Evolutionary conservation across 2,329 filamentous ascomycete species (phyloP).

Genomic region (Penicillium freii): DNA sequence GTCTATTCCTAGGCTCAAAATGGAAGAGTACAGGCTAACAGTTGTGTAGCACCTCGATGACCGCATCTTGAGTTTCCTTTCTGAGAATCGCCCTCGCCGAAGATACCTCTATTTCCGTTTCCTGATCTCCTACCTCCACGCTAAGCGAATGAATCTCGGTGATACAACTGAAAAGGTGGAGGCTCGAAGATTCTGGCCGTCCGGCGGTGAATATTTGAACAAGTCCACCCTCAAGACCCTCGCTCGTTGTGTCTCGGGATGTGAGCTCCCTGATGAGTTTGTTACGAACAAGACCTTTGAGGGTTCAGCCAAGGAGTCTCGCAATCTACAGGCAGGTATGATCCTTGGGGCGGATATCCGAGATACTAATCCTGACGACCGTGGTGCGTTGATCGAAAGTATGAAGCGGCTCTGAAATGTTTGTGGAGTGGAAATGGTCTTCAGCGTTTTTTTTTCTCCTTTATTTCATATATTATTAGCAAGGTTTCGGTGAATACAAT

Average conservation of each 20-base stretch:
- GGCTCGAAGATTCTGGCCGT: conserved; percentile 13
- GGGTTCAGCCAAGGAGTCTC: background rate
- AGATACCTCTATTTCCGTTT: conserved; percentile 25
- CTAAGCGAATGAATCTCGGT: background rate
- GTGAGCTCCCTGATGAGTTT: conserved; percentile 8
- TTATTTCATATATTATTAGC: too few species aligned
- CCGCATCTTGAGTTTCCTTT: conserved; percentile 15
- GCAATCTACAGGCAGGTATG: conserved; percentile 6
- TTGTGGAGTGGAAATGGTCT: background rate
- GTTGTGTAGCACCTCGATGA: conserved; percentile 18
- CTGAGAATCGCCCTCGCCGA: conserved; percentile 15
- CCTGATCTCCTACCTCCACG: conserved; percentile 16
- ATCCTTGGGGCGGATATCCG: conserved; percentile 2
- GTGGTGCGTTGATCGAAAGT: background rate
- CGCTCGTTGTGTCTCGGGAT: too few species aligned
- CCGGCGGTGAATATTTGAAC: conserved; percentile 9
- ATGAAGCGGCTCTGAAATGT: background rate
- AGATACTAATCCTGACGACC: background rate
- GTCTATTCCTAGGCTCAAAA: background rate
- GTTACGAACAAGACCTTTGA: conserved; percentile 7
- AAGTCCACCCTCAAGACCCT: conserved; percentile 10
- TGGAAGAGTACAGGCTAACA: background rate
- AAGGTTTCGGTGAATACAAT: too few species aligned
- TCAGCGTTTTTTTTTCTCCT: background rate
- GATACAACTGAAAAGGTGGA: conserved; percentile 4